Evolutionary conservation across 371 early-diverging fungal species (phyloP).

Genomic region (Mucor racemosus): DNA sequence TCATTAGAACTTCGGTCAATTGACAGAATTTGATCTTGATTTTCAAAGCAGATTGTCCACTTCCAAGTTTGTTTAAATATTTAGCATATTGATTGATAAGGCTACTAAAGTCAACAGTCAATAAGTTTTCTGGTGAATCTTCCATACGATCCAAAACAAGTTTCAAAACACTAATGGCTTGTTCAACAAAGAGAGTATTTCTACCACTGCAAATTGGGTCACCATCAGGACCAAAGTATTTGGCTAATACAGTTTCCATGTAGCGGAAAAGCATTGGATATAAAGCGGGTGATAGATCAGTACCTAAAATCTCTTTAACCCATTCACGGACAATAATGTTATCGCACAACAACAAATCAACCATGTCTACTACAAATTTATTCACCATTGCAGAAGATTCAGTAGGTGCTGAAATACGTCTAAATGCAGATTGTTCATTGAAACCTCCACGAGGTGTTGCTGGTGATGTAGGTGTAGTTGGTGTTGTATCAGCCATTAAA

Average conservation of each 20-base stretch:
- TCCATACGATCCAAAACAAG: constrained; percentile 84
- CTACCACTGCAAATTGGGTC: constrained; percentile 79
- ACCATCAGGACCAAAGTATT: constrained; percentile 79
- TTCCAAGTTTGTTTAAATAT: constrained; percentile 79
- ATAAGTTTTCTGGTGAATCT: constrained; percentile 66
- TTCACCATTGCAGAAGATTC: constrained; percentile 73
- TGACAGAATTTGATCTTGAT: constrained; percentile 89
- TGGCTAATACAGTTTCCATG: constrained; percentile 72
- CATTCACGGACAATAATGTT: constrained; percentile 89
- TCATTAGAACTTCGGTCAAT: constrained; percentile 81
- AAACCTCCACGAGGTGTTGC: constrained; percentile 26
- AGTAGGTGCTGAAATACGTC: constrained; percentile 43
- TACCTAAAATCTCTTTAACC: constrained; percentile 86
- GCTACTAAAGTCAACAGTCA: constrained; percentile 82
- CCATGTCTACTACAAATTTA: constrained; percentile 84
- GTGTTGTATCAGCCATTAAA: constrained; percentile 51
- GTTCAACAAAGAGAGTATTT: constrained; percentile 89
- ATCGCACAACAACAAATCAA: constrained; percentile 84
- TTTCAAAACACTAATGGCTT: constrained; percentile 85
- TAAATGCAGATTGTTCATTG: constrained; percentile 24
- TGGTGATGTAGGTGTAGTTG: constrained; percentile 41
- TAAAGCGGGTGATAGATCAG: constrained; percentile 83
- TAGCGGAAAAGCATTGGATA: constrained; percentile 87
- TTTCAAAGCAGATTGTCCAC: constrained; percentile 66
- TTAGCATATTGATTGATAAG: constrained; percentile 78